A percentile compares a stretch with the other conserved stretches of the same genome.
Conservation (phyloP, 306 rosid genomes). For the Bauhinia variegata region DNA sequence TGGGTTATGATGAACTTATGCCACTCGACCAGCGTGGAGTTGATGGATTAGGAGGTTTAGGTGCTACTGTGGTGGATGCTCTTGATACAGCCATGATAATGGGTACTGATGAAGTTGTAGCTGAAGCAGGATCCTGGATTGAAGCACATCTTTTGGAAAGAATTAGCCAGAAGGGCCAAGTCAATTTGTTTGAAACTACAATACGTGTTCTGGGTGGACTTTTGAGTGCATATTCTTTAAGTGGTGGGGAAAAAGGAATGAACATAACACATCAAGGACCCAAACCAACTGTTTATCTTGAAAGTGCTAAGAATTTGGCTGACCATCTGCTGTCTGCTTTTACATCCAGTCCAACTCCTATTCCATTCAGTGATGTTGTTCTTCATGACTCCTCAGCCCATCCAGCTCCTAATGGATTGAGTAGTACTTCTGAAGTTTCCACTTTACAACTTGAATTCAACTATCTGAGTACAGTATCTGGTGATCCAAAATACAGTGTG, state of each 20-base stretch:
- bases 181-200: constrained; percentile 96
- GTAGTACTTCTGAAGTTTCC: constrained; percentile 95
- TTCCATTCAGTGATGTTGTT: constrained; percentile 87
- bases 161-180: constrained; percentile 83
- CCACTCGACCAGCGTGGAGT: constrained; percentile 72
- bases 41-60: constrained; percentile 92
- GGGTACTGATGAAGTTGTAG: constrained; percentile 79
- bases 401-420: constrained; percentile 83
- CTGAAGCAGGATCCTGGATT: constrained; percentile 93
- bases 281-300: constrained; percentile 74
- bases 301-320: constrained; percentile 80
- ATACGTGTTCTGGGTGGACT: constrained; percentile 96
- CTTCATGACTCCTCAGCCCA: constrained; percentile 69
- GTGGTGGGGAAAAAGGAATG: constrained; percentile 61
- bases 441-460: constrained; percentile 93
- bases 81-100: constrained; percentile 97
- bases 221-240: constrained; percentile 89
- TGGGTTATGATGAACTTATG: constrained; percentile 97
- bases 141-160: constrained; percentile 69
- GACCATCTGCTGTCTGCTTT: constrained; percentile 89
- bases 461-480: constrained; percentile 90
- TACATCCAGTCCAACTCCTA: constrained; percentile 88
- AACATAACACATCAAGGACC: constrained; percentile 65
- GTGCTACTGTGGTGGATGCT: constrained; percentile 96
- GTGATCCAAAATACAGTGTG: constrained; percentile 78